Conservation (phyloP, 768 basidiomycete species). For the Suillus brevipes region DNA sequence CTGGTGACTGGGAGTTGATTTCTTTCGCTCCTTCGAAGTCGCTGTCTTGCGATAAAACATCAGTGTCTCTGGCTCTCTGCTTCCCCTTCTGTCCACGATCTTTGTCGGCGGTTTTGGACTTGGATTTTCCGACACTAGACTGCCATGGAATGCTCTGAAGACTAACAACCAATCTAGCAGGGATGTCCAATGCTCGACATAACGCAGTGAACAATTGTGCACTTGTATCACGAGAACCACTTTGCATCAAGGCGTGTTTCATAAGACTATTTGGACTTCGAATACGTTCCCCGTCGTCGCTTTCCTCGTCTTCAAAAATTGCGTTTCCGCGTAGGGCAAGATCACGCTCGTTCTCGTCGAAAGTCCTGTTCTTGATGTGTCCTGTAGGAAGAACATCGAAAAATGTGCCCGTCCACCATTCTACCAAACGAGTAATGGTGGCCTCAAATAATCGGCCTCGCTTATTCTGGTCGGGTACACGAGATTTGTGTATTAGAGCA, state of each 20-base stretch:
- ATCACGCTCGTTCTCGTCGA: constrained; percentile 63
- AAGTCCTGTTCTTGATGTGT: constrained; percentile 75
- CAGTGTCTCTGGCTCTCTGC: constrained; percentile 15
- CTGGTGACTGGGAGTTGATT: background rate
- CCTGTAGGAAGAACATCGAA: constrained; percentile 63
- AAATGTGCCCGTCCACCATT: constrained; percentile 84
- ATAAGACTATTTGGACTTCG: constrained; percentile 83
- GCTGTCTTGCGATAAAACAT: constrained; percentile 32
- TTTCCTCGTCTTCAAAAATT: constrained; percentile 39
- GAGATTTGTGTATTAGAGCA: constrained; percentile 75
- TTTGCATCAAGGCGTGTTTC: constrained; percentile 84
- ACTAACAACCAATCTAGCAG: constrained; percentile 84
- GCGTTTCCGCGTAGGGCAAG: constrained; percentile 30
- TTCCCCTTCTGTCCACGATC: constrained; percentile 21
- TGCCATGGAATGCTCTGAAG: constrained; percentile 94
- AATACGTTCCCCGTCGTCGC: constrained; percentile 61
- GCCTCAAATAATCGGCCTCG: constrained; percentile 88
- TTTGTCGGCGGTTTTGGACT: constrained; percentile 41
- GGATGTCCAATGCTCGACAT: constrained; percentile 83
- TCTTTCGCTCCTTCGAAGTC: constrained; percentile 39
- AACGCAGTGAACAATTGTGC: constrained; percentile 91
- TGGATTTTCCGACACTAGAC: constrained; percentile 59
- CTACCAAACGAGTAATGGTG: constrained; percentile 67
- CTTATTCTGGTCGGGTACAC: constrained; percentile 74
- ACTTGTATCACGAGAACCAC: constrained; percentile 81